Conservation (phyloP, 768 basidiomycete genomes). For the Termitomyces sp. region DNA sequence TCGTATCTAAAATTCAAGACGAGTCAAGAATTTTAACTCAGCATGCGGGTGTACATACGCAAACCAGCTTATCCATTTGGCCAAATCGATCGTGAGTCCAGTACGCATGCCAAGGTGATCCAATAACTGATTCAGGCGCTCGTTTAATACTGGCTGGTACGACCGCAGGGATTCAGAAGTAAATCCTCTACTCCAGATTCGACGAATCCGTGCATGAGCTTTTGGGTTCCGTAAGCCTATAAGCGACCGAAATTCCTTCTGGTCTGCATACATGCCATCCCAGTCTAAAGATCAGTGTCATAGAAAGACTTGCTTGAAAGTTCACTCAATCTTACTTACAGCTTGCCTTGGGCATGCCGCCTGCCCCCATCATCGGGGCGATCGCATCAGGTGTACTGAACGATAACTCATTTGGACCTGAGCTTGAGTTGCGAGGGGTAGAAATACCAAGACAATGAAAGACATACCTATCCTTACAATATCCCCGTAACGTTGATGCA, state of each 20-base stretch:
- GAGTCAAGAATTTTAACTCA: neutral
- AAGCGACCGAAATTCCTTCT: neutral
- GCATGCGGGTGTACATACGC: neutral
- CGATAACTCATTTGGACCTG: neutral
- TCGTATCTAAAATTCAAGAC: neutral
- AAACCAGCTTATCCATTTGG: neutral
- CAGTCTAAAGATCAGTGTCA: neutral
- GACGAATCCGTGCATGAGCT: conserved; percentile 30
- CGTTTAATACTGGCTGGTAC: conserved; percentile 14
- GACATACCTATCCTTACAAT: neutral
- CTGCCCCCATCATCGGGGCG: neutral
- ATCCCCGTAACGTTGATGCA: conserved; percentile 48
- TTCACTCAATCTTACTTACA: neutral
- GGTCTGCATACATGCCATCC: neutral
- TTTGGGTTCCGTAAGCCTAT: conserved; percentile 5
- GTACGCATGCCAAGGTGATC: neutral
- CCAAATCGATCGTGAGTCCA: neutral
- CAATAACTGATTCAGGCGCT: neutral
- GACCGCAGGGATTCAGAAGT: conserved; percentile 23
- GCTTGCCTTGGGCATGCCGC: neutral
- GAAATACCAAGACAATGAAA: neutral
- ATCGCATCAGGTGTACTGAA: neutral
- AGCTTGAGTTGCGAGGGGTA: neutral
- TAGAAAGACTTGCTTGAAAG: neutral
- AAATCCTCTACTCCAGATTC: conserved; percentile 34